phyloP scores from a whole-genome alignment of 768 basidiomycete species.

The Tylopilus balloui region DNA sequence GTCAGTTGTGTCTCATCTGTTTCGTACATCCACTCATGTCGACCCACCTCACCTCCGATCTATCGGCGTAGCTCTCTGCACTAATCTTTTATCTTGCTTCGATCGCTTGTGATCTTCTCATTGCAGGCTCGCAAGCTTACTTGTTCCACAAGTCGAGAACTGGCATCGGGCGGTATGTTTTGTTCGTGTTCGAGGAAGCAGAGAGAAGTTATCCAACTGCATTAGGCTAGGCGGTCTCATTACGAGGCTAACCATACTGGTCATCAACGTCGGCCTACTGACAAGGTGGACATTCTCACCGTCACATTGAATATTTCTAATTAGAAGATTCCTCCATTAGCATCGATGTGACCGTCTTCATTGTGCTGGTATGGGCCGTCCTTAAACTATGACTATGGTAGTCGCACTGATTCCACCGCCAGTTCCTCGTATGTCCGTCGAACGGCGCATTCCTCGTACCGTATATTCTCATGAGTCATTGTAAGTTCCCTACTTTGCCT shows the following conservation, averaged over 20 bases:
- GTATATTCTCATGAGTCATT: conserved; percentile 38
- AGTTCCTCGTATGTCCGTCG: conserved; percentile 35
- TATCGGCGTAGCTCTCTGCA: conserved; percentile 25
- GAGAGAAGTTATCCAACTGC: background rate
- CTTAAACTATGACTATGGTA: background rate
- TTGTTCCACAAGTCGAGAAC: conserved; percentile 31
- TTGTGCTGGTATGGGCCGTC: conserved; percentile 19
- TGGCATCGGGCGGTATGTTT: conserved; percentile 26
- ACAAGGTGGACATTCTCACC: conserved; percentile 25
- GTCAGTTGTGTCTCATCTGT: conserved; percentile 15
- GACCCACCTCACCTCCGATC: background rate
- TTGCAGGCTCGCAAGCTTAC: conserved; percentile 33
- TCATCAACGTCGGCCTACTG: conserved; percentile 34
- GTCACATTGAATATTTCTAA: background rate
- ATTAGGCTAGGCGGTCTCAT: conserved; percentile 31
- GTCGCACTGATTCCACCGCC: conserved; percentile 1
- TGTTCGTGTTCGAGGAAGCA: background rate
- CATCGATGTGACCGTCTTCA: conserved; percentile 27
- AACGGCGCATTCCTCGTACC: conserved; percentile 36
- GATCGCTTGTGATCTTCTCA: conserved; percentile 32
- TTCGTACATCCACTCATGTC: background rate
- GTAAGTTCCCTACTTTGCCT: conserved; percentile 13
- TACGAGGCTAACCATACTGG: conserved; percentile 31
- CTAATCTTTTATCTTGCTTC: conserved; percentile 32
- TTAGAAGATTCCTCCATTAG: conserved; percentile 6